phyloP scores from a whole-genome alignment of 352 stramenopile genomes.

The Discostella stelligera region DNA sequence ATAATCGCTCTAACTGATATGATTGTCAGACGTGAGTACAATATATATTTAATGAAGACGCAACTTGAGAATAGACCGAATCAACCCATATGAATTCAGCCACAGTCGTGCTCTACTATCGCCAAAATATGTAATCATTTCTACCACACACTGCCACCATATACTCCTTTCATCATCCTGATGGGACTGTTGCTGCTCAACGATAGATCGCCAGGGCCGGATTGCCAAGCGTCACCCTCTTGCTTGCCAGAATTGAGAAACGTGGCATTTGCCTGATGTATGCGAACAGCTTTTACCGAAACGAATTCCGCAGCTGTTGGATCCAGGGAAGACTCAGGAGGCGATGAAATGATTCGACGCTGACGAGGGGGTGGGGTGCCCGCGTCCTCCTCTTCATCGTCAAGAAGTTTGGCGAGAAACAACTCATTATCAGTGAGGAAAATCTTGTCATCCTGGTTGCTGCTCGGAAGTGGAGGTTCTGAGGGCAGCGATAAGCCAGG shows the following conservation, averaged over 20 bases:
- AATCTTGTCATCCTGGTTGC: constrained; percentile 20
- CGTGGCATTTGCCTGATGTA: neutral
- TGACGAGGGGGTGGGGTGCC: constrained; percentile 3
- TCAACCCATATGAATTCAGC: neutral
- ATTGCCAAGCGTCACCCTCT: constrained; percentile 21
- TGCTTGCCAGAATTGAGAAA: constrained; percentile 22
- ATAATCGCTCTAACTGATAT: neutral
- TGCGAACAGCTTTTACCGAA: constrained; percentile 4
- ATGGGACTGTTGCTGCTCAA: constrained; percentile 20
- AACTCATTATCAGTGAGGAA: constrained; percentile 42
- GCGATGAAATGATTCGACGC: constrained; percentile 10
- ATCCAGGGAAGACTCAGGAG: constrained; percentile 44
- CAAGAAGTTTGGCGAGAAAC: constrained; percentile 49
- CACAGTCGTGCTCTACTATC: neutral
- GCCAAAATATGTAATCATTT: neutral
- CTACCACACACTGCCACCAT: constrained; percentile 51
- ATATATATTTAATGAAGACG: constrained; percentile 4
- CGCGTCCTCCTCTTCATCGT: constrained; percentile 47
- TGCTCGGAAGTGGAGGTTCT: constrained; percentile 17
- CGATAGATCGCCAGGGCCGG: constrained; percentile 6
- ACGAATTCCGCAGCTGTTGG: constrained; percentile 50
- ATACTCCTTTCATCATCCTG: constrained; percentile 45
- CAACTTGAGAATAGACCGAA: constrained; percentile 5
- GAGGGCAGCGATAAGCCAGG: constrained; percentile 34
- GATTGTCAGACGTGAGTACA: neutral